Evolutionary conservation across 2,329 filamentous ascomycete genomes (phyloP), one percentile per base, ranked within the genome.

Genomic region (Sporothrix humicola): DNA sequence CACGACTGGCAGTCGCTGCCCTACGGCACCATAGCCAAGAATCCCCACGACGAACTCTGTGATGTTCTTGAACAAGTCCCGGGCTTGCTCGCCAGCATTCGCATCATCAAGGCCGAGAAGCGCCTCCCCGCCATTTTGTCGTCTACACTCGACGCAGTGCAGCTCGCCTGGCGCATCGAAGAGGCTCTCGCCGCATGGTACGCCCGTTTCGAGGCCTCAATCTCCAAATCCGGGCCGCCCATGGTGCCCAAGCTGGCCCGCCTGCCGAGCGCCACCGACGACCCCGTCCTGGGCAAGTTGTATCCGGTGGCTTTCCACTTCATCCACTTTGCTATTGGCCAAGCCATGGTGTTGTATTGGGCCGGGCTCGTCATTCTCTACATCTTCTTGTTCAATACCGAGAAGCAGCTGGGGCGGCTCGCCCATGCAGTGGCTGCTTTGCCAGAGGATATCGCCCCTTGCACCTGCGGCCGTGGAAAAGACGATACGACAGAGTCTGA

Each of bases 131-230:
- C 52, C 17, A 56, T 56, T n/a, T 13, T 56, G 3, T 6, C 52
- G 9, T 2, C 4, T 4, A 56, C 52, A 56, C 12, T 56, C 52
- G 20, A n/a, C 8, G 52, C 52, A 23, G 8, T 56, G 9, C 52
- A 56, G 52, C 52, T n/a, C 17, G 52, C 52, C 52, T 56, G 46
- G 52, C n/a, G 52, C 9, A 56, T 56, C 52, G 52, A 56, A n/a
- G 20, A 17, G 12, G 15, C 8, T 23, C 20, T 56, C 52, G 52
- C 52, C 17, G 52, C 52, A 56, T 56, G 17, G 52, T 56, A 5
- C 52, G 52, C 2, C 52, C 52, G 52, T 4, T 56, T n/a, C 52
- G 52, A 56, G 17, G 52, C 52, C 4, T 56, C 52, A 2, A 17
- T 48, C n/a, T n/a, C 23, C 23, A 26, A 26, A 26, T 26, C 52